These are phyloP conservation scores for Phytophthora constricta DNA, from an alignment of 352 stramenopile genomes.

Conservation along the genomic window DNA sequence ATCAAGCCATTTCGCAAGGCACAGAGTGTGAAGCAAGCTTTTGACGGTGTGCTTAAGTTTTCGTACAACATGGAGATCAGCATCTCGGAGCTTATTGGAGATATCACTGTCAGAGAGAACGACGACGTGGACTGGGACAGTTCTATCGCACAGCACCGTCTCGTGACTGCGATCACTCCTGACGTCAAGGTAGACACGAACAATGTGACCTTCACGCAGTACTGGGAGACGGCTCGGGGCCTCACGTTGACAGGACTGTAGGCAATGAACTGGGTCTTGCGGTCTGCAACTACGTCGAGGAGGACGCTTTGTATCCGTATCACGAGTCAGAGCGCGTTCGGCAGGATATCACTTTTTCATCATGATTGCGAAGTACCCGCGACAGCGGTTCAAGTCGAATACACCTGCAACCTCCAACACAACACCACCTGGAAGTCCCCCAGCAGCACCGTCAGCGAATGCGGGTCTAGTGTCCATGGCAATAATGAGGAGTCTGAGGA, in stretches of 20 bases:
- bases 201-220: conserved; percentile 47
- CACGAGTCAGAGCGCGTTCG: conserved; percentile 39
- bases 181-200: conserved; percentile 45
- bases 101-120: conserved; percentile 52
- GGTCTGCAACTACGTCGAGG: conserved; percentile 53
- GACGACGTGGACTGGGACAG: conserved; percentile 39
- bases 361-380: conserved; percentile 34
- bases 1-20: conserved; percentile 45
- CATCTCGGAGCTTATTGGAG: conserved; percentile 44
- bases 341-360: conserved; percentile 57
- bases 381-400: conserved; percentile 6
- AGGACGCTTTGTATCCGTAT: conserved; percentile 60
- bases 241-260: conserved; percentile 7
- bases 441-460: conserved; percentile 3
- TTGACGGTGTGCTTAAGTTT: conserved; percentile 51
- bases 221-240: conserved; percentile 26
- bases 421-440: not conserved
- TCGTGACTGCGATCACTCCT: conserved; percentile 38
- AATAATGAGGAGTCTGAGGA: conserved; percentile 15
- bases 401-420: not conserved
- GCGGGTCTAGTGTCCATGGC: not conserved
- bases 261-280: conserved; percentile 39
- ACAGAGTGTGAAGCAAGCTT: conserved; percentile 40
- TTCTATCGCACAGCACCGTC: conserved; percentile 43
- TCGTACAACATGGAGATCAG: conserved; percentile 54